These are phyloP conservation scores for Corylus avellana DNA, from an alignment of 306 rosid genomes.

Conservation along the genomic window DNA sequence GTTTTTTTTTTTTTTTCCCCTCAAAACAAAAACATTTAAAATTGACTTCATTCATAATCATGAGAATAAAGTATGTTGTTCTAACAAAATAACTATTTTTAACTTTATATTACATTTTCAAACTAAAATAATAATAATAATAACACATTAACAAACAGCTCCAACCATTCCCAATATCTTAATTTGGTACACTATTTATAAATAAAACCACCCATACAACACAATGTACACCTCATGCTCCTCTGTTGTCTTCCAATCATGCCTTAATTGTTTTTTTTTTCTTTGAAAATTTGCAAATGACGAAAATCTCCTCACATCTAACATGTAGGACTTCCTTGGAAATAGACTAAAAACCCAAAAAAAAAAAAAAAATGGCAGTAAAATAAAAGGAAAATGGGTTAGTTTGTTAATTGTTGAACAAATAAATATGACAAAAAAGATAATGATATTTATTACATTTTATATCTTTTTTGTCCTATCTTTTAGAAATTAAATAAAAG, in stretches of 20 bases:
- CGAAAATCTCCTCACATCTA: conserved; percentile 23
- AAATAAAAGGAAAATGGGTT: background rate
- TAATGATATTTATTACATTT: background rate
- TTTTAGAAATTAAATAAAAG: too few relatives aligned
- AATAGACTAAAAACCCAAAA: background rate
- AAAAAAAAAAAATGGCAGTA: background rate
- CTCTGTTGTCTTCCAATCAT: conserved; percentile 41
- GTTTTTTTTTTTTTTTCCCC: too few relatives aligned
- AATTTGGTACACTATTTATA: background rate
- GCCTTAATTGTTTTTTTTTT: conserved; percentile 12
- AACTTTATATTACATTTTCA: too few relatives aligned
- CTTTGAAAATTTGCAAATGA: conserved; percentile 2
- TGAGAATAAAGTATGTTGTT: too few relatives aligned
- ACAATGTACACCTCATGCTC: conserved; percentile 37
- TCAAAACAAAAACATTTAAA: too few relatives aligned
- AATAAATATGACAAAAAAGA: background rate
- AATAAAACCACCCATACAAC: background rate
- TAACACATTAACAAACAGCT: too few relatives aligned
- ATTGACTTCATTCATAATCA: too few relatives aligned
- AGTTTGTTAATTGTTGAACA: background rate
- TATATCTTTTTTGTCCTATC: too few relatives aligned
- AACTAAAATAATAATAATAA: too few relatives aligned
- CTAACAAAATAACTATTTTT: too few relatives aligned
- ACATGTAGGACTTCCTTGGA: background rate
- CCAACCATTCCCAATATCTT: conserved; percentile 3